Evolutionary conservation across 78 protist species (phyloP).

Genomic region (Cavenderia fasciculata): DNA sequence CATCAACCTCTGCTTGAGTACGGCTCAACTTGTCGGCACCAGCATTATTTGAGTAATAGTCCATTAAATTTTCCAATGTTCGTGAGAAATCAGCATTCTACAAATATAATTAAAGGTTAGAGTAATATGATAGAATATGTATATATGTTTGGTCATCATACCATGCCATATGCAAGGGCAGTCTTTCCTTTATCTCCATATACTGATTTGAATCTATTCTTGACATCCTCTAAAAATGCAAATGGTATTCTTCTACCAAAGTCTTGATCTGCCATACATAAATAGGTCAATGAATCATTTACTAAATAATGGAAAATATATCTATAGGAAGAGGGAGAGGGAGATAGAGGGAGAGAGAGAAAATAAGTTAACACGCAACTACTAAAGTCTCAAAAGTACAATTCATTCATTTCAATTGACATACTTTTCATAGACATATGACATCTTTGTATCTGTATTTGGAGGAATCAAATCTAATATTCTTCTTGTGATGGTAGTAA

Average conservation of each 20-base stretch:
- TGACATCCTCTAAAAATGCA: slow-evolving; percentile 88
- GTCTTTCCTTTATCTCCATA: slow-evolving; percentile 84
- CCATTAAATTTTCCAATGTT: slow-evolving; percentile 84
- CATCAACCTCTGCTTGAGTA: slow-evolving; percentile 83
- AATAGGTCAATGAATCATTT: slow-evolving; percentile 77
- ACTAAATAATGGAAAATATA: slow-evolving; percentile 90
- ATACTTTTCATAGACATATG: slow-evolving; percentile 92
- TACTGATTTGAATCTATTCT: slow-evolving; percentile 76
- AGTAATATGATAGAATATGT: too few species aligned
- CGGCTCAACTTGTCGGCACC: slow-evolving; percentile 61
- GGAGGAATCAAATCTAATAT: slow-evolving; percentile 88
- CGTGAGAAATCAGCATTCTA: slow-evolving; percentile 85
- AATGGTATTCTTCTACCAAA: slow-evolving; percentile 88
- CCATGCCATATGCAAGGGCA: slow-evolving; percentile 83
- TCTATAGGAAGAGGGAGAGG: slow-evolving; percentile 31
- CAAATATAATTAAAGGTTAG: not conserved
- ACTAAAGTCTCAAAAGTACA: too few species aligned
- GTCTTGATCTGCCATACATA: slow-evolving; percentile 94
- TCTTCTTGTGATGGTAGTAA: slow-evolving; percentile 73
- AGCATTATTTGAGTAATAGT: slow-evolving; percentile 82
- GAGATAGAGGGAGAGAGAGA: too few species aligned
- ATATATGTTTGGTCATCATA: too few species aligned
- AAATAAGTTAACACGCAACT: too few species aligned
- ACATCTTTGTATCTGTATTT: slow-evolving; percentile 79
- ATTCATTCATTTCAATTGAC: too few species aligned